Conservation (phyloP, 257 asterid genomes). For the Rhazya stricta region DNA sequence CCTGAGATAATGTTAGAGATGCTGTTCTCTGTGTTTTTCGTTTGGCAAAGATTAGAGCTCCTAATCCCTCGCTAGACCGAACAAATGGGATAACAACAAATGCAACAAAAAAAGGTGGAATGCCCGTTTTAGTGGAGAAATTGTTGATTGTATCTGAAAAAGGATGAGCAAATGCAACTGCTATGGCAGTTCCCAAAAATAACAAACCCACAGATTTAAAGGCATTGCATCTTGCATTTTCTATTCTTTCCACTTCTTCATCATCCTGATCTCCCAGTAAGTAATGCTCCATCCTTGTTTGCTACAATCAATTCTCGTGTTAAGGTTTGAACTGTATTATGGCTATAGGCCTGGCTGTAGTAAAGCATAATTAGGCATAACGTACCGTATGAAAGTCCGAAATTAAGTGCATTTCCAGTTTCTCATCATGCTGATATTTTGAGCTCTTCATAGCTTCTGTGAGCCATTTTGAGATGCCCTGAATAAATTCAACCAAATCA, state of each 20-base stretch:
- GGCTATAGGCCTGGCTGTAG: background rate
- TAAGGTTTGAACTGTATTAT: background rate
- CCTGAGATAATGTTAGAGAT: constrained; percentile 21
- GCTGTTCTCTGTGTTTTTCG: constrained; percentile 7
- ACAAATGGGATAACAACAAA: constrained; percentile 13
- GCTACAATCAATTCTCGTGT: constrained; percentile 3
- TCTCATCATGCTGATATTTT: constrained; percentile 18
- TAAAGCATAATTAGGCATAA: background rate
- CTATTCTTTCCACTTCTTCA: constrained; percentile 13
- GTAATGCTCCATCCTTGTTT: constrained; percentile 15
- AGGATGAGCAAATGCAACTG: constrained; percentile 21
- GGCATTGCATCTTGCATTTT: constrained; percentile 8
- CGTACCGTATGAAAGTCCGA: constrained; percentile 12
- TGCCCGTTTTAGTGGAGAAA: constrained; percentile 13
- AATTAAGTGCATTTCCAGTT: constrained; percentile 5
- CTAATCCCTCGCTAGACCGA: constrained; percentile 13
- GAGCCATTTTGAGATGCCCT: constrained; percentile 45
- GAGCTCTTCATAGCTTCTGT: constrained; percentile 29
- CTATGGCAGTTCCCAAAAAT: constrained; percentile 10
- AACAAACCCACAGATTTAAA: constrained; percentile 9
- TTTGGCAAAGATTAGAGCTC: constrained; percentile 13
- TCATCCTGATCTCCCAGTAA: constrained; percentile 16
- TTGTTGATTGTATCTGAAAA: constrained; percentile 8
- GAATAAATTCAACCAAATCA: constrained; percentile 31
- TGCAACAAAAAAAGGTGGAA: constrained; percentile 15